A percentile compares a stretch with the other conserved stretches of the same genome.
phyloP scores from a whole-genome alignment of 495 filamentous ascomycete genomes.

The Xylaria longipes region DNA sequence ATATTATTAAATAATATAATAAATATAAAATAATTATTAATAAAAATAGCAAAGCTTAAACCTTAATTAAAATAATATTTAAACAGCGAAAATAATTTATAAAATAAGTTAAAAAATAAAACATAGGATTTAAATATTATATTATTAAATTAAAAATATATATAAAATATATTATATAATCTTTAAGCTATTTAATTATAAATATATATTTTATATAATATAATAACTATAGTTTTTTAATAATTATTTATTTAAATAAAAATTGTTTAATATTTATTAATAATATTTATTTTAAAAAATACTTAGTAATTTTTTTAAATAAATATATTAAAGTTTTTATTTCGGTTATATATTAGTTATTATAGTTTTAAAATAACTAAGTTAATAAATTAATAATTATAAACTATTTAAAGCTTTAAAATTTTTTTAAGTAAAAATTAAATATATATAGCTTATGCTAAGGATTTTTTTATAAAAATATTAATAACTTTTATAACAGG shows the following conservation, averaged over 20 bases:
- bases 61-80: background rate
- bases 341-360: conserved; percentile 3
- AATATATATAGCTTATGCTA: background rate
- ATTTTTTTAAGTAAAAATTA: background rate
- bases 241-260: too few species aligned
- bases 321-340: conserved; percentile 15
- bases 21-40: conserved; percentile 1
- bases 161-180: background rate
- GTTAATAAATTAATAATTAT: conserved; percentile 1
- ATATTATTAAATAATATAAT: background rate
- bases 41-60: background rate
- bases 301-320: conserved; percentile 3
- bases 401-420: background rate
- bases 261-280: too few species aligned
- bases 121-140: background rate
- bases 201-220: background rate
- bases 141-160: conserved; percentile 6
- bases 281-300: background rate
- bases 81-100: background rate
- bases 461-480: background rate
- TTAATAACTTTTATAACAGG: background rate
- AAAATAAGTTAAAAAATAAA: background rate
- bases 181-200: background rate
- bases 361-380: background rate
- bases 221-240: background rate